Base-by-base conservation (phyloP, 2,329 filamentous ascomycete species). In the Colletotrichum lentis region DNA sequence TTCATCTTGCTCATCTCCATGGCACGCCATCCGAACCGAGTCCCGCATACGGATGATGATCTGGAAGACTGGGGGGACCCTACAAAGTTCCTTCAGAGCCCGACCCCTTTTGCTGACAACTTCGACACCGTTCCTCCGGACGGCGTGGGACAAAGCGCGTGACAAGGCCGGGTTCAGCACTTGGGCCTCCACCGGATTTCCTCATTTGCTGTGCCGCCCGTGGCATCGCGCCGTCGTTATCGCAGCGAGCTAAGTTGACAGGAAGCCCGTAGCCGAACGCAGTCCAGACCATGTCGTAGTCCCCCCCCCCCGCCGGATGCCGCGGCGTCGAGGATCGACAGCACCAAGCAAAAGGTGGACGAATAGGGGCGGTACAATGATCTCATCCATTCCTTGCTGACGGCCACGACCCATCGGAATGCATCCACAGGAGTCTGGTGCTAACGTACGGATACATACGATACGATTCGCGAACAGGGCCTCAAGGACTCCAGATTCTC, bases 241-340 rank as follows among this genome's bases (percentile, higher is more conserved):
- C 55, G 62, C 62, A 61, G 65, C 39, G 44, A 5, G 16, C 39
- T 27, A 54, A 10, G 35, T 27, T 47, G 35, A 27, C 20, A 44
- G 35, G 35, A 44, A 44, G 49, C 54, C 57, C 43, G 43, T 50
- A 59, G 43, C 39, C 35, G 22, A 54, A 41, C 24, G 52, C 59
- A 47, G 55, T 49, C 62, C 43, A 61, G 65, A 27, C 50, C 44
- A 22, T 22, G 27, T 31, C 27, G 27, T 27, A 7, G 27, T 7
- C 27, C 27, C 24, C 3, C 24, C 24, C 24, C 24, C 24, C 24
- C 62, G 54, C 62, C 55, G 56, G 66, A 69, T 66, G 62, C 50
- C 55, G 39, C 62, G 62, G 62, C 56, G 62, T 61, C 24, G 22
- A 53, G 27, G 66, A 69, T 69, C 56, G 66, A 66, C 66, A 52